Evolutionary conservation across 495 filamentous ascomycete species (phyloP).

Genomic region (Immersiella caudata): DNA sequence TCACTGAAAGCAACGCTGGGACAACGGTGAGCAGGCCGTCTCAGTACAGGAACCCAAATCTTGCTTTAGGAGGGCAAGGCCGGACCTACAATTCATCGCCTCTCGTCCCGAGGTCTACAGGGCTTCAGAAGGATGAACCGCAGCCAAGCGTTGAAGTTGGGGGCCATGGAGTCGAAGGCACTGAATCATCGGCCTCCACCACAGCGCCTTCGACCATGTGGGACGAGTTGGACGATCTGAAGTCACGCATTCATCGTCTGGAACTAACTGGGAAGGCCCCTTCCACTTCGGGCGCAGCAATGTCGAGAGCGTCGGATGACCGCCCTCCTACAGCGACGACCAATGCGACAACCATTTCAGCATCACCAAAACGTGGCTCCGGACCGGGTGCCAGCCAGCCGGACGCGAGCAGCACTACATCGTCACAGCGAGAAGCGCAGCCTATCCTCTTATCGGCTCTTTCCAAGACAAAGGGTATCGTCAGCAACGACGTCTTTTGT

Average conservation of each 20-base stretch:
- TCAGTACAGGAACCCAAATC: slow-evolving; percentile 56
- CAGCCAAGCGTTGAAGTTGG: slow-evolving; percentile 38
- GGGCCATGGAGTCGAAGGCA: slow-evolving; percentile 56
- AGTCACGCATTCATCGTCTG: slow-evolving; percentile 89
- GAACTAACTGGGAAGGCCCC: slow-evolving; percentile 88
- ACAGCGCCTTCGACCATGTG: slow-evolving; percentile 91
- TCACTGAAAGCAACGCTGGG: slow-evolving; percentile 42
- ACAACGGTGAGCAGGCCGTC: slow-evolving; percentile 38
- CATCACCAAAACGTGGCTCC: slow-evolving; percentile 72
- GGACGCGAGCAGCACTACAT: slow-evolving; percentile 33
- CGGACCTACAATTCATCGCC: slow-evolving; percentile 59
- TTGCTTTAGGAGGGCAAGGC: slow-evolving; percentile 55
- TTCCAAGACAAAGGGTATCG: slow-evolving; percentile 66
- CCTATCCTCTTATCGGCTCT: slow-evolving; percentile 81
- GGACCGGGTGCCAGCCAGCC: slow-evolving; percentile 46
- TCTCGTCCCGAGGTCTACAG: slow-evolving; percentile 53
- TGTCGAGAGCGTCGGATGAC: slow-evolving; percentile 74
- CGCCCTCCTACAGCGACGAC: slow-evolving; percentile 89
- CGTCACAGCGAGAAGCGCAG: slow-evolving; percentile 58
- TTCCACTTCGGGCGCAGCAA: slow-evolving; percentile 73
- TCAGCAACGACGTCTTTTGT: slow-evolving; percentile 72
- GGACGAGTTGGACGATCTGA: slow-evolving; percentile 97
- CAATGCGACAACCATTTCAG: slow-evolving; percentile 88
- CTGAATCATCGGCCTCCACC: slow-evolving; percentile 82
- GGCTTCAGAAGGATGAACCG: slow-evolving; percentile 37